A percentile compares a stretch with the other conserved stretches of the same genome.
phyloP scores from a whole-genome alignment of 768 basidiomycete species.

The Serendipita vermifera region DNA sequence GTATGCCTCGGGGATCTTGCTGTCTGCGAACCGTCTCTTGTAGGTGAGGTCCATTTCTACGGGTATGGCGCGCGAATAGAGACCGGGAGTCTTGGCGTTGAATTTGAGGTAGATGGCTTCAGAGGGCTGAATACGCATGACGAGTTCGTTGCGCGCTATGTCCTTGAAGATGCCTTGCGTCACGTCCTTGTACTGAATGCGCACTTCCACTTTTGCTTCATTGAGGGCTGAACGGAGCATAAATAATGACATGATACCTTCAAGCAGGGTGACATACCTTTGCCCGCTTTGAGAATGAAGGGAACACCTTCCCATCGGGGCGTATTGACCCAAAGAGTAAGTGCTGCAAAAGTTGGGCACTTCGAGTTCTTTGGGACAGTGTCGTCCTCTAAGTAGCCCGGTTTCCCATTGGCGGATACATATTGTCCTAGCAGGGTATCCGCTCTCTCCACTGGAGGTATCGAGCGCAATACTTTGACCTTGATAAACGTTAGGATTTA shows the following conservation, averaged over 20 bases:
- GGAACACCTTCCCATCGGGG: slow-evolving; percentile 98
- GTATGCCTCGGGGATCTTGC: slow-evolving; percentile 92
- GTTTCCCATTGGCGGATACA: slow-evolving; percentile 74
- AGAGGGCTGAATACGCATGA: slow-evolving; percentile 90
- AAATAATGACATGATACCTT: background rate
- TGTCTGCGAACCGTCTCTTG: slow-evolving; percentile 83
- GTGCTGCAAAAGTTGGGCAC: slow-evolving; percentile 91
- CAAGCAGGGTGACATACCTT: slow-evolving; percentile 43
- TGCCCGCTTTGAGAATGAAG: slow-evolving; percentile 96
- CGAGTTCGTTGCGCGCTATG: slow-evolving; percentile 92
- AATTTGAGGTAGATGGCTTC: slow-evolving; percentile 96
- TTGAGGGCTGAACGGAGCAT: slow-evolving; percentile 54
- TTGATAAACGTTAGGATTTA: slow-evolving; percentile 22
- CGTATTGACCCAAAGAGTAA: slow-evolving; percentile 83
- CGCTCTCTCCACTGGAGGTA: slow-evolving; percentile 60
- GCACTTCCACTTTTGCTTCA: slow-evolving; percentile 97
- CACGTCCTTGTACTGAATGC: slow-evolving; percentile 96
- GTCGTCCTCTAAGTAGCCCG: slow-evolving; percentile 97
- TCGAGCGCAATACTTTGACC: slow-evolving; percentile 93
- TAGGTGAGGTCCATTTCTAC: slow-evolving; percentile 98
- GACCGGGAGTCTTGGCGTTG: slow-evolving; percentile 88
- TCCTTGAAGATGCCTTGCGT: slow-evolving; percentile 94
- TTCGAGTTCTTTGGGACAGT: slow-evolving; percentile 86
- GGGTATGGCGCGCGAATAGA: slow-evolving; percentile 79
- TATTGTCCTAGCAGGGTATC: slow-evolving; percentile 95